These are phyloP conservation scores for Marasmius oreades DNA, from an alignment of 1,284 basidiomycete genomes.

Conservation along the genomic window DNA sequence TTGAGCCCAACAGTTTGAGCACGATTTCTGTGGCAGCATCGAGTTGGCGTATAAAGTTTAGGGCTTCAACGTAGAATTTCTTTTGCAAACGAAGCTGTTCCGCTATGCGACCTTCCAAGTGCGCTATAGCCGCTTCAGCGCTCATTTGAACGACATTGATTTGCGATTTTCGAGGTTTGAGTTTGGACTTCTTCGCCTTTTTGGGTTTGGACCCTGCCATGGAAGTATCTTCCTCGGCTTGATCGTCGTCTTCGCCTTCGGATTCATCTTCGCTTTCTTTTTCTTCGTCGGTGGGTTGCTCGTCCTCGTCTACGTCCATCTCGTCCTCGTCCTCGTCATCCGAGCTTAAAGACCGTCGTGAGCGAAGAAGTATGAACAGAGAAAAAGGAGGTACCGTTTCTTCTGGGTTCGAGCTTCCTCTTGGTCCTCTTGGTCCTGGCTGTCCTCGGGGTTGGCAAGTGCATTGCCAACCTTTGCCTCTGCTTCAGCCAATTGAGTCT, in stretches of 20 bases:
- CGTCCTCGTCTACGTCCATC: constrained; percentile 52
- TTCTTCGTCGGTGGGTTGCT: constrained; percentile 36
- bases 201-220: constrained; percentile 31
- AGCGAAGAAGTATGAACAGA: neutral
- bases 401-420: constrained; percentile 33
- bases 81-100: constrained; percentile 77
- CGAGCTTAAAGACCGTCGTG: neutral
- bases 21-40: constrained; percentile 78
- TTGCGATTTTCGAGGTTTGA: constrained; percentile 64
- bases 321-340: constrained; percentile 25
- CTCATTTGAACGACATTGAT: constrained; percentile 61
- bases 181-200: constrained; percentile 43
- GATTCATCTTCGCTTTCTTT: constrained; percentile 22
- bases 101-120: constrained; percentile 62
- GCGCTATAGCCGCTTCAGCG: constrained; percentile 63
- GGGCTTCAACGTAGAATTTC: constrained; percentile 86
- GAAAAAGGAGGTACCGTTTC: neutral
- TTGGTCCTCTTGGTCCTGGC: constrained; percentile 35
- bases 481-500: constrained; percentile 58
- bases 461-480: constrained; percentile 54
- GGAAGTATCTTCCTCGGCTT: constrained; percentile 27
- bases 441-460: constrained; percentile 41
- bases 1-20: constrained; percentile 82
- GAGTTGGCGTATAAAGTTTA: constrained; percentile 82
- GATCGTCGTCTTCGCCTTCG: constrained; percentile 37